Conservation (phyloP, 164 flowering plant genomes). For the Tetracentron sinense region DNA sequence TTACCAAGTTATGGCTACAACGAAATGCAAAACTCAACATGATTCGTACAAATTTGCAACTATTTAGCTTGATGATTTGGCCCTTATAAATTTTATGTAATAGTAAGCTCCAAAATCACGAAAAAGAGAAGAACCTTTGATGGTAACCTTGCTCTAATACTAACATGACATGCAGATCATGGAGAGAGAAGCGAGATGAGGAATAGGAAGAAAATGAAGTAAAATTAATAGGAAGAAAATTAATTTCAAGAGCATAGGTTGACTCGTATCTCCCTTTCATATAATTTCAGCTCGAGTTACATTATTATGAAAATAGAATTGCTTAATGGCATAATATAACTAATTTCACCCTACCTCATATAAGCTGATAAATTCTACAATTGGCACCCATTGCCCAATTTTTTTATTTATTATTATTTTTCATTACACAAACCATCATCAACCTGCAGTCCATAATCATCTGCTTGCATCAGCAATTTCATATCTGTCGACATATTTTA, state of each 20-base stretch:
- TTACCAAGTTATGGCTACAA: too few relatives aligned
- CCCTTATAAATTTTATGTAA: too few relatives aligned
- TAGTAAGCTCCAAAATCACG: too few relatives aligned
- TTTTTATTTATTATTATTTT: too few relatives aligned
- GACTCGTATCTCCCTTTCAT: background rate
- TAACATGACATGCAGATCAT: conserved; percentile 1
- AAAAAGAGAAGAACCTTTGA: too few relatives aligned
- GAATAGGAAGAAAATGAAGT: background rate
- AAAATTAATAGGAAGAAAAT: background rate
- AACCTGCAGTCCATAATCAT: background rate
- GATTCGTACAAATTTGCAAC: too few relatives aligned
- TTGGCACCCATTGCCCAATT: too few relatives aligned
- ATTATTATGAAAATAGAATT: too few relatives aligned
- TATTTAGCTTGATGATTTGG: too few relatives aligned
- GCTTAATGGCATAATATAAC: background rate
- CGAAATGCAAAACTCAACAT: too few relatives aligned
- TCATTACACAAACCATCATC: background rate
- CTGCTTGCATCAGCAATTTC: background rate
- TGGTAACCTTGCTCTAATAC: too few relatives aligned
- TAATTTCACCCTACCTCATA: background rate
- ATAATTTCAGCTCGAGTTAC: background rate
- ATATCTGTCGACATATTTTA: background rate
- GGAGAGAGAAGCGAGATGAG: background rate
- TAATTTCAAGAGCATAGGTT: background rate
- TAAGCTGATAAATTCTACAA: background rate